Evolutionary conservation across 1,139 yeast species (phyloP).

Genomic region (Trichomonascaceae sp.): DNA sequence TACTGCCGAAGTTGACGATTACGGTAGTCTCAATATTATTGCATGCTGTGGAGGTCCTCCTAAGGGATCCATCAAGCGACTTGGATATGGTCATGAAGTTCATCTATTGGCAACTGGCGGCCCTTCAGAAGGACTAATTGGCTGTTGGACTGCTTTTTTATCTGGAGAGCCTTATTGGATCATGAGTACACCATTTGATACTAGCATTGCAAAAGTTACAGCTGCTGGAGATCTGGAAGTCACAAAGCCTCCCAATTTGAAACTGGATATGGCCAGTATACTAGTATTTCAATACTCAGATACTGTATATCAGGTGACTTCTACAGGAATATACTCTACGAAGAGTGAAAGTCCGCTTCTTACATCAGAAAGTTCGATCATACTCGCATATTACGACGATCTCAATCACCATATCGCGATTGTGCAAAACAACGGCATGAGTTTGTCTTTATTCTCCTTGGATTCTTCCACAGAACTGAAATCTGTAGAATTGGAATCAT

Average conservation of each 20-base stretch:
- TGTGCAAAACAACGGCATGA: neutral
- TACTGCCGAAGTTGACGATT: neutral
- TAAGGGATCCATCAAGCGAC: slow-evolving; percentile 1
- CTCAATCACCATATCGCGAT: neutral
- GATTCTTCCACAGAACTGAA: too few species aligned
- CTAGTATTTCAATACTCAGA: slow-evolving; percentile 1
- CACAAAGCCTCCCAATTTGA: neutral
- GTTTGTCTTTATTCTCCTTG: neutral
- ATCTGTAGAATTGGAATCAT: neutral
- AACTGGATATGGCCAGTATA: neutral
- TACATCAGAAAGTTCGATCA: neutral
- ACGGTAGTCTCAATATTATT: neutral
- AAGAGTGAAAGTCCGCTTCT: neutral
- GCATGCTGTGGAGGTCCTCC: slow-evolving; percentile 8
- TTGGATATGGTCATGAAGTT: slow-evolving; percentile 3
- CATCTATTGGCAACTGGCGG: neutral
- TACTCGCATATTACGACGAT: neutral
- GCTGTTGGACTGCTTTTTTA: slow-evolving; percentile 1
- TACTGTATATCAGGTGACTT: slow-evolving; percentile 3
- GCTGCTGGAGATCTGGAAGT: slow-evolving; percentile 1
- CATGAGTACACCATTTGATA: neutral
- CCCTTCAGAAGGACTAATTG: neutral
- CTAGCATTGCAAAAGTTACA: neutral
- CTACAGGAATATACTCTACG: neutral
- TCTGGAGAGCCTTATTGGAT: slow-evolving; percentile 1